Evolutionary conservation across 2,329 filamentous ascomycete genomes (phyloP).

Genomic region (Colletotrichum tabaci): DNA sequence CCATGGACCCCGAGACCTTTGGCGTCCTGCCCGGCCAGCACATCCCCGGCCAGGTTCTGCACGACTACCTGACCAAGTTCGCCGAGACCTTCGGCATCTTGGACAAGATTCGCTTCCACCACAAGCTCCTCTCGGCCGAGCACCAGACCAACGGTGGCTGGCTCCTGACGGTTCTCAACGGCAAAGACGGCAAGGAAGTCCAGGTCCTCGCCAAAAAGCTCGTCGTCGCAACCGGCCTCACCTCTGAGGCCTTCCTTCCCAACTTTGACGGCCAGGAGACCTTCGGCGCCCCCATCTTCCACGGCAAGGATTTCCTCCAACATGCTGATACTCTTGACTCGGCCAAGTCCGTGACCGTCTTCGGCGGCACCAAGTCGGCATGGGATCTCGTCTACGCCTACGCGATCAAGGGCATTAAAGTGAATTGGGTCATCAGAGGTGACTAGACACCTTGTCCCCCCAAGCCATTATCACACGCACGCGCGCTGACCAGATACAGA

Average conservation of each 20-base stretch:
- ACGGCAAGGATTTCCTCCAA: constrained; percentile 62
- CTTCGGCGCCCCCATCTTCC: constrained; percentile 65
- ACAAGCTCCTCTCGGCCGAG: constrained; percentile 60
- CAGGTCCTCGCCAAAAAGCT: constrained; percentile 62
- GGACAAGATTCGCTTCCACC: constrained; percentile 56
- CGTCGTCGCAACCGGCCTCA: constrained; percentile 70
- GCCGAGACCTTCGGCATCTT: constrained; percentile 59
- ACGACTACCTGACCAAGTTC: constrained; percentile 64
- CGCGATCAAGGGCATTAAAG: constrained; percentile 67
- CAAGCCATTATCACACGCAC: too few species aligned
- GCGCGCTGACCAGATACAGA: constrained; percentile 42
- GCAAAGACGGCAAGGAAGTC: constrained; percentile 21
- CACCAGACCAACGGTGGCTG: constrained; percentile 59
- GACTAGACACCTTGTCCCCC: background rate
- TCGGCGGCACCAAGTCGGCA: constrained; percentile 76
- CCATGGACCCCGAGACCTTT: constrained; percentile 72
- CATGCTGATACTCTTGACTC: constrained; percentile 57
- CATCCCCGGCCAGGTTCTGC: constrained; percentile 62
- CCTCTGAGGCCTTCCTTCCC: constrained; percentile 65
- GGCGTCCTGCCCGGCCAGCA: constrained; percentile 61
- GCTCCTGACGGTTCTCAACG: constrained; percentile 53
- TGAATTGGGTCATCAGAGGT: constrained; percentile 74
- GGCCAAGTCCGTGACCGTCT: constrained; percentile 65
- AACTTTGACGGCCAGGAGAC: constrained; percentile 61
- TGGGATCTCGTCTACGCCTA: constrained; percentile 77